phyloP scores from a whole-genome alignment of 495 filamentous ascomycete species.

The Trichoderma parareesei region DNA sequence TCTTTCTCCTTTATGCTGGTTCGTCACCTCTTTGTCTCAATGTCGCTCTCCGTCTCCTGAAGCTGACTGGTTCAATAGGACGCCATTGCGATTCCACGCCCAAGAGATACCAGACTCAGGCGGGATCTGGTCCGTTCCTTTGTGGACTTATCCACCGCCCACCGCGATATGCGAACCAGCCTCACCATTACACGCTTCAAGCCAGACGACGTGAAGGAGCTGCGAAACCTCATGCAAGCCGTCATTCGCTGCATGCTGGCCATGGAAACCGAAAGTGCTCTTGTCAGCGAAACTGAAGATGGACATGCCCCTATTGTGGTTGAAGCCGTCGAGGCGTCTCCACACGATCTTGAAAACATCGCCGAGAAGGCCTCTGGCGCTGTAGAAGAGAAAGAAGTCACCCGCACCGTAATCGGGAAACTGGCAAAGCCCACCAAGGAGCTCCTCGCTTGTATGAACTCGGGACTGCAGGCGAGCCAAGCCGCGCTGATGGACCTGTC shows the following conservation, averaged over 20 bases:
- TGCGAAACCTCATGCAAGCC: conserved; percentile 46
- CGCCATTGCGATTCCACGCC: conserved; percentile 29
- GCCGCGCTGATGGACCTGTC: conserved; percentile 40
- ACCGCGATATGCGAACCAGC: conserved; percentile 48
- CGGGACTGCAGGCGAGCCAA: conserved; percentile 35
- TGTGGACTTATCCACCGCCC: conserved; percentile 46
- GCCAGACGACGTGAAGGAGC: conserved; percentile 35
- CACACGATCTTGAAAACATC: not conserved
- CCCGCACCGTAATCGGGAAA: conserved; percentile 15
- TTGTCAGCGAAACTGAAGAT: conserved; percentile 26
- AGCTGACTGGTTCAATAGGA: conserved; percentile 20
- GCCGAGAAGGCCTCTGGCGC: not conserved
- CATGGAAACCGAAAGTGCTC: conserved; percentile 35
- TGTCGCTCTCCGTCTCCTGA: not conserved
- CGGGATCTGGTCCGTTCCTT: conserved; percentile 38
- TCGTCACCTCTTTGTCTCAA: not conserved
- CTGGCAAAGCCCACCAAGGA: conserved; percentile 37
- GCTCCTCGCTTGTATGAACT: conserved; percentile 38
- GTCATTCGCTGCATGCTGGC: conserved; percentile 40
- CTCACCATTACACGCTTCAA: conserved; percentile 41
- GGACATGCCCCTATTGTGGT: not conserved
- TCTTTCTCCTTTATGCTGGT: conserved; percentile 34
- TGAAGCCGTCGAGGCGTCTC: not conserved
- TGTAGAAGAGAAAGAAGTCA: not conserved
- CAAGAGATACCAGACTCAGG: conserved; percentile 18